Conservation (phyloP, 108 stramenopile species). For the Nannochloropsis salina region DNA sequence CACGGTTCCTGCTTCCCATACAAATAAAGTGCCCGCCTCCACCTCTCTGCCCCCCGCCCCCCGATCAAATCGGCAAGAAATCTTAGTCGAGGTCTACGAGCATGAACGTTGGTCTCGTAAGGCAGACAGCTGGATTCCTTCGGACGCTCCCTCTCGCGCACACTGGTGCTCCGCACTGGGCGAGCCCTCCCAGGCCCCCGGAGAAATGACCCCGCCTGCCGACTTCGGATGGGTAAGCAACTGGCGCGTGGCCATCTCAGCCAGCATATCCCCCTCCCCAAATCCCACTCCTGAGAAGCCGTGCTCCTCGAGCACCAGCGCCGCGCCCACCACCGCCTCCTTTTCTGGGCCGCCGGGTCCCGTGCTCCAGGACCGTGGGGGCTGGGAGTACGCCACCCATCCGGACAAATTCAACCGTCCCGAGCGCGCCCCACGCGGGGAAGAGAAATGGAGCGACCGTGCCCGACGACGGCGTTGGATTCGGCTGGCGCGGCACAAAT, state of each 20-base stretch:
- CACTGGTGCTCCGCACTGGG: slow-evolving; percentile 15
- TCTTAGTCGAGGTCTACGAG: not conserved
- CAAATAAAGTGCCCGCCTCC: no score
- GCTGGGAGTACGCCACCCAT: not conserved
- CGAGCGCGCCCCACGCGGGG: not conserved
- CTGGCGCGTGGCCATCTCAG: not conserved
- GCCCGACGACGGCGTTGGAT: not conserved
- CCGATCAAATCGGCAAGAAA: not conserved
- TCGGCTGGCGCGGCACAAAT: not conserved
- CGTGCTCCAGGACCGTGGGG: not conserved
- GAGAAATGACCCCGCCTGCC: not conserved
- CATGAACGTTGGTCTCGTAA: not conserved
- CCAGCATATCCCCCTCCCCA: not conserved
- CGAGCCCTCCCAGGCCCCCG: not conserved
- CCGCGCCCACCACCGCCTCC: not conserved
- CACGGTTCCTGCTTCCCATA: no score
- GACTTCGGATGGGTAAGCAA: slow-evolving; percentile 13
- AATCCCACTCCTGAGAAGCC: not conserved
- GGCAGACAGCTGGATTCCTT: not conserved
- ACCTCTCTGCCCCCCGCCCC: not conserved
- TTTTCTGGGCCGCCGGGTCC: no score
- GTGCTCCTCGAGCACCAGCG: not conserved
- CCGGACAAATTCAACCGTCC: not conserved
- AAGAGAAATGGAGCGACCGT: not conserved
- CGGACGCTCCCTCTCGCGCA: not conserved